A percentile compares a stretch with the other conserved stretches of the same genome.
phyloP scores from a whole-genome alignment of 257 asterid species.

The Apocynum venetum region DNA sequence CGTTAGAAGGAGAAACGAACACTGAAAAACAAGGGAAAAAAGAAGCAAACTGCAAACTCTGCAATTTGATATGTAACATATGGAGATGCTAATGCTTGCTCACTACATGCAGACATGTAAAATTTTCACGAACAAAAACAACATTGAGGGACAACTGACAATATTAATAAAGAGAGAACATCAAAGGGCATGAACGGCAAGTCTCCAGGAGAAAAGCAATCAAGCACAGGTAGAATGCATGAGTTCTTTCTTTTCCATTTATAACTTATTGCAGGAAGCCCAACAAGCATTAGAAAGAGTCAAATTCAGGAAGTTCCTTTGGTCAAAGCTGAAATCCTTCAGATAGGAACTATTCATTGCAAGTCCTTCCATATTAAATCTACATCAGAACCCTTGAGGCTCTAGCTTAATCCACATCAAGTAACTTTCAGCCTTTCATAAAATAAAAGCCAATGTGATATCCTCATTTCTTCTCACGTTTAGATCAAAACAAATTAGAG shows the following conservation, averaged over 20 bases:
- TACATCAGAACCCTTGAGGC: neutral
- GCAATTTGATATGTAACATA: neutral
- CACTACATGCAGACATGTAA: neutral
- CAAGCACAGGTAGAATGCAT: neutral
- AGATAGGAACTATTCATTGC: neutral
- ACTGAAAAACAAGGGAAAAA: neutral
- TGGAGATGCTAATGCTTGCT: neutral
- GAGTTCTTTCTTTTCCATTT: neutral
- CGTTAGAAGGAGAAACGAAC: neutral
- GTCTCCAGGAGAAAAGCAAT: neutral
- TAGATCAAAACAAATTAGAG: neutral
- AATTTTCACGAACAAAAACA: neutral
- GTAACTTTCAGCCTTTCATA: neutral
- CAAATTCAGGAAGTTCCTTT: neutral
- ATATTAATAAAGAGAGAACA: neutral
- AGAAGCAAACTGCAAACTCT: neutral
- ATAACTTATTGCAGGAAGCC: neutral
- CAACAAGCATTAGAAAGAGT: neutral
- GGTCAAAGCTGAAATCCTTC: neutral
- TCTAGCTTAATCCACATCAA: neutral
- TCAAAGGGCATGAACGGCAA: neutral
- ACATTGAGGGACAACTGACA: neutral
- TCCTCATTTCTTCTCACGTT: neutral
- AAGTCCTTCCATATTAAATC: neutral
- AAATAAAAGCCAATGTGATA: neutral